Conservation (phyloP, 2,329 filamentous ascomycete species). For the Trichoderma arundinaceum region DNA sequence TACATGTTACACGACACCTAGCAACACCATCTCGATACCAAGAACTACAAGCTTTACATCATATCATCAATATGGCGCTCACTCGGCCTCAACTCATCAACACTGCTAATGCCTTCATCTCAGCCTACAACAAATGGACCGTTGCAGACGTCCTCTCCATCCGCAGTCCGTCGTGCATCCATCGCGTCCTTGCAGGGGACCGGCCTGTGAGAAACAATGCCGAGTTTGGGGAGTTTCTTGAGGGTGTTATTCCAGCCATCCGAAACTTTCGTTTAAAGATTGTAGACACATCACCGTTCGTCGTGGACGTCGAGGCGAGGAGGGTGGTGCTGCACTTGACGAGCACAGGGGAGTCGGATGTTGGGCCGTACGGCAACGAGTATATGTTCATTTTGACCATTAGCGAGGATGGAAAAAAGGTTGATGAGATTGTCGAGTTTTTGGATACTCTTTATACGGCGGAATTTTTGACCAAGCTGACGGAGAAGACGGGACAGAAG, state of each 20-base stretch:
- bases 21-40: too few species aligned
- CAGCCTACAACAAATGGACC: background rate
- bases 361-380: background rate
- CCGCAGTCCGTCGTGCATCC: background rate
- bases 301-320: background rate
- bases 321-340: background rate
- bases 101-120: slow-evolving; percentile 3
- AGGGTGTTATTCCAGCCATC: background rate
- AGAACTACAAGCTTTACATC: too few species aligned
- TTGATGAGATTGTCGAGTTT: background rate
- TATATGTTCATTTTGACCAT: background rate
- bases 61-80: background rate
- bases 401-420: background rate
- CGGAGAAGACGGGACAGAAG: background rate
- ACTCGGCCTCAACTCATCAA: background rate
- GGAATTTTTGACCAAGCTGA: background rate
- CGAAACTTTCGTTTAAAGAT: background rate
- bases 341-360: background rate
- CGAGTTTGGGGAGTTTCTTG: background rate
- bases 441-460: background rate
- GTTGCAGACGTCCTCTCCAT: background rate
- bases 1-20: background rate
- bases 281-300: background rate
- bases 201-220: background rate
- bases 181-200: background rate